A percentile compares a stretch with the other conserved stretches of the same genome.
Conservation (phyloP, 768 basidiomycete species). For the Tricholoma terreum region DNA sequence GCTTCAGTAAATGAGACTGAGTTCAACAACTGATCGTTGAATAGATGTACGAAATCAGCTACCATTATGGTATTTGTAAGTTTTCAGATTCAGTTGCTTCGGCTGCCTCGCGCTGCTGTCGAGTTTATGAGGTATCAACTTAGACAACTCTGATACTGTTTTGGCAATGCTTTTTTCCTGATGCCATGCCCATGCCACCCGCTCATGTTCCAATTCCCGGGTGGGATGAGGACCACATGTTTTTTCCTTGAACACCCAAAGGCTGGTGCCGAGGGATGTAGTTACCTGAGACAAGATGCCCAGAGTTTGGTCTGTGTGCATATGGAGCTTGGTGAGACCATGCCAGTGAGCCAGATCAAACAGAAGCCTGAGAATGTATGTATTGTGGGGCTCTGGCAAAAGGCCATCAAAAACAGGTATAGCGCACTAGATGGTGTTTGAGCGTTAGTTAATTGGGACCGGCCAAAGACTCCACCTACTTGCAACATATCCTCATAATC, state of each 20-base stretch:
- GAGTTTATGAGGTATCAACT: background rate
- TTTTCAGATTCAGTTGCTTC: background rate
- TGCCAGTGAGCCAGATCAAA: conserved; percentile 28
- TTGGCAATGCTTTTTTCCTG: background rate
- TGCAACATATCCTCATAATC: conserved; percentile 31
- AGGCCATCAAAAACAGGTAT: conserved; percentile 7
- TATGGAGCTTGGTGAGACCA: conserved; percentile 16
- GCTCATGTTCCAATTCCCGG: conserved; percentile 6
- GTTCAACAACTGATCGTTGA: background rate
- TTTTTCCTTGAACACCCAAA: conserved; percentile 19
- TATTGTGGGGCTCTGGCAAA: conserved; percentile 11
- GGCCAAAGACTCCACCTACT: conserved; percentile 7
- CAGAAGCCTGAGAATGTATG: conserved; percentile 18
- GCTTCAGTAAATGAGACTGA: conserved; percentile 6
- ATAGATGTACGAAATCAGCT: background rate
- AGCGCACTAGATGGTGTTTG: background rate
- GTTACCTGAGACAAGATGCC: conserved; percentile 15
- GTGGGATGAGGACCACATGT: conserved; percentile 11
- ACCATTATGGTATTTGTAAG: conserved; percentile 6
- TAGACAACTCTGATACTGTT: background rate
- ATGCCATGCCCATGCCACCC: conserved; percentile 2
- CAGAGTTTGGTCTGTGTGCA: background rate
- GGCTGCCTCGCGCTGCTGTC: background rate
- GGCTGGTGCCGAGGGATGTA: conserved; percentile 11
- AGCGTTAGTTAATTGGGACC: background rate